Percentiles rank a stretch among this genome's conserved stretches.
Conservation (phyloP, 108 stramenopile species). For the Thalassiosira profunda region DNA sequence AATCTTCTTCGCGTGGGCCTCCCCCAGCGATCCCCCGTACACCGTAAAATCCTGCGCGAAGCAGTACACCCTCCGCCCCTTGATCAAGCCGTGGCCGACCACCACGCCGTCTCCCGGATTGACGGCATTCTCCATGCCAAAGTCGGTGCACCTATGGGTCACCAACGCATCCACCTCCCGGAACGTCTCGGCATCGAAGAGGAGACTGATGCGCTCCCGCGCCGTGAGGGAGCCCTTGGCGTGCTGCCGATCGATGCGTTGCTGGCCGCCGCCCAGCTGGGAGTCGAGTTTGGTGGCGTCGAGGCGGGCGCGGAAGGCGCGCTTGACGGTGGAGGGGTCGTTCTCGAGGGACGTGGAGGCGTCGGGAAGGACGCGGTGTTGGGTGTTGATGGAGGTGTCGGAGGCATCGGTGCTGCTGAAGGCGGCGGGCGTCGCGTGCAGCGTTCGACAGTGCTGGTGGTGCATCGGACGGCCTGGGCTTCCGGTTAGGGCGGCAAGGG, state of each 20-base stretch:
- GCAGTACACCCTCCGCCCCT: slow-evolving; percentile 78
- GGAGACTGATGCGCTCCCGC: slow-evolving; percentile 91
- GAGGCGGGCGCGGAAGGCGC: slow-evolving; percentile 78
- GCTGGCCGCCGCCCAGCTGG: slow-evolving; percentile 89
- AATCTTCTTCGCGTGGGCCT: slow-evolving; percentile 99
- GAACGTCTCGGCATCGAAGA: slow-evolving; percentile 94
- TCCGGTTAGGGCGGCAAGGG: too few species aligned
- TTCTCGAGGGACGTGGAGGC: background rate
- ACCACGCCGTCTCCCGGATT: slow-evolving; percentile 98
- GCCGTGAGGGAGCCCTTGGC: slow-evolving; percentile 97
- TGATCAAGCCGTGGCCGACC: slow-evolving; percentile 58
- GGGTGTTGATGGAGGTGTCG: slow-evolving; percentile 1
- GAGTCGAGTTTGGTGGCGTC: slow-evolving; percentile 58
- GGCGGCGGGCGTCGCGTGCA: background rate
- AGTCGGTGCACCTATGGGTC: slow-evolving; percentile 97
- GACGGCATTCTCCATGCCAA: slow-evolving; percentile 91
- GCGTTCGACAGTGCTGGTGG: background rate
- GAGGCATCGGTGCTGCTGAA: background rate
- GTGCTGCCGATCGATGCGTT: slow-evolving; percentile 90
- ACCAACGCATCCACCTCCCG: slow-evolving; percentile 96
- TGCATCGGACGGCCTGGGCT: background rate
- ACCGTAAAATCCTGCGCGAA: slow-evolving; percentile 99
- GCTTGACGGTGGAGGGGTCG: slow-evolving; percentile 81
- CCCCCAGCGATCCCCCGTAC: slow-evolving; percentile 95
- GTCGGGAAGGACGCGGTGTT: slow-evolving; percentile 20